A percentile compares a stretch with the other conserved stretches of the same genome.
Conservation (phyloP, 768 basidiomycete species). For the Cytidiella melzeri region DNA sequence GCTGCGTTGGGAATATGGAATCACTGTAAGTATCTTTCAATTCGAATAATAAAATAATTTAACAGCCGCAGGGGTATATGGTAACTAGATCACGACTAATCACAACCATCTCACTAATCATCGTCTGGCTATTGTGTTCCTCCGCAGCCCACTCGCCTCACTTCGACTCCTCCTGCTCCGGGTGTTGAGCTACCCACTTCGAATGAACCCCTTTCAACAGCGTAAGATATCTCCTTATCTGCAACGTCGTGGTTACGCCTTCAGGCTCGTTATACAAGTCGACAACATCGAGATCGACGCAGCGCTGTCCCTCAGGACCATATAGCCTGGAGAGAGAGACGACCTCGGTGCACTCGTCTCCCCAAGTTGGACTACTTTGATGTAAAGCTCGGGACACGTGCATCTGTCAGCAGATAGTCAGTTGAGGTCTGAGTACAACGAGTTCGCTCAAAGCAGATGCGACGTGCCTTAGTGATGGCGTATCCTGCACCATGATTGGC, state of each 20-base stretch:
- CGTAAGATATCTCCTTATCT: constrained; percentile 44
- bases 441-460: neutral
- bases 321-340: constrained; percentile 47
- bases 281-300: constrained; percentile 42
- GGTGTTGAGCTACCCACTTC: constrained; percentile 34
- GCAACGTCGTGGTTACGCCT: constrained; percentile 35
- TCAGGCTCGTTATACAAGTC: constrained; percentile 44
- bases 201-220: constrained; percentile 44
- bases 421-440: neutral
- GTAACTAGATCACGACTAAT: no score
- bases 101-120: neutral
- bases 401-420: constrained; percentile 25
- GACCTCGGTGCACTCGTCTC: constrained; percentile 44
- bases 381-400: constrained; percentile 51
- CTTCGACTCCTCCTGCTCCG: constrained; percentile 1
- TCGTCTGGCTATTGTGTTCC: no score
- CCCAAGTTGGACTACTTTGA: constrained; percentile 34
- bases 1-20: no score
- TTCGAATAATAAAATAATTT: no score
- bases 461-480: constrained; percentile 42
- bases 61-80: no score
- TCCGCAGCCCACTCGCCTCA: neutral
- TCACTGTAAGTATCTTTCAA: no score
- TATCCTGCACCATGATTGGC: constrained; percentile 28
- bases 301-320: constrained; percentile 46